phyloP scores from a whole-genome alignment of 179 eudicot species.

The Spergularia azorica region DNA sequence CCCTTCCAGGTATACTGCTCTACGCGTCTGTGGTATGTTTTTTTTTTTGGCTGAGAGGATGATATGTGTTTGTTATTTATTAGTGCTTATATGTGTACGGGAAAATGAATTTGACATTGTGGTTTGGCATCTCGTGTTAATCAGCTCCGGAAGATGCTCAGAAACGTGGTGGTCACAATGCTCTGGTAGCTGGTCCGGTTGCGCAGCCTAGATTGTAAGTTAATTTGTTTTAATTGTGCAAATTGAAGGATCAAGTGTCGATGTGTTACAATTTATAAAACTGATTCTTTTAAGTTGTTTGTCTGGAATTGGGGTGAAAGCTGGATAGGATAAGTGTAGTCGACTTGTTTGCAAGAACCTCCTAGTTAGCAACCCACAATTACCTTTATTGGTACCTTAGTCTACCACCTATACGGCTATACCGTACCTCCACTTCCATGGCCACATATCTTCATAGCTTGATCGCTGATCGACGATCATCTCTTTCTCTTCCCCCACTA shows the following conservation, averaged over 20 bases:
- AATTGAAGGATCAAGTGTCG: not conserved
- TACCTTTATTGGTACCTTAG: no score
- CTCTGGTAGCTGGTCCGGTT: conserved; percentile 62
- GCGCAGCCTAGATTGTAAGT: conserved; percentile 61
- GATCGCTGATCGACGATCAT: not conserved
- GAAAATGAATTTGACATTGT: not conserved
- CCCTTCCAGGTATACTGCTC: conserved; percentile 67
- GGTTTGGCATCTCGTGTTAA: not conserved
- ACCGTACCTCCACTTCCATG: not conserved
- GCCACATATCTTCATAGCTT: not conserved
- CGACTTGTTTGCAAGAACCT: not conserved
- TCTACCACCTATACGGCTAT: not conserved
- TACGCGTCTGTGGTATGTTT: not conserved
- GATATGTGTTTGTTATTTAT: not conserved
- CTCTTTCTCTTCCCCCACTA: no score
- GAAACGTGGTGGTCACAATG: conserved; percentile 59
- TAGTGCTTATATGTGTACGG: not conserved
- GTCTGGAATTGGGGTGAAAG: not conserved
- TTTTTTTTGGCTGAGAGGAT: not conserved
- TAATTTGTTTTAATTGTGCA: not conserved
- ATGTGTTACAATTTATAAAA: not conserved
- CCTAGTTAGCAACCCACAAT: not conserved
- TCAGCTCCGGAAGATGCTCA: conserved; percentile 61
- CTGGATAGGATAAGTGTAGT: not conserved
- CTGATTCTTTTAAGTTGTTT: not conserved